phyloP scores from a whole-genome alignment of 495 filamentous ascomycete genomes.

The Lentithecium fluviatile region DNA sequence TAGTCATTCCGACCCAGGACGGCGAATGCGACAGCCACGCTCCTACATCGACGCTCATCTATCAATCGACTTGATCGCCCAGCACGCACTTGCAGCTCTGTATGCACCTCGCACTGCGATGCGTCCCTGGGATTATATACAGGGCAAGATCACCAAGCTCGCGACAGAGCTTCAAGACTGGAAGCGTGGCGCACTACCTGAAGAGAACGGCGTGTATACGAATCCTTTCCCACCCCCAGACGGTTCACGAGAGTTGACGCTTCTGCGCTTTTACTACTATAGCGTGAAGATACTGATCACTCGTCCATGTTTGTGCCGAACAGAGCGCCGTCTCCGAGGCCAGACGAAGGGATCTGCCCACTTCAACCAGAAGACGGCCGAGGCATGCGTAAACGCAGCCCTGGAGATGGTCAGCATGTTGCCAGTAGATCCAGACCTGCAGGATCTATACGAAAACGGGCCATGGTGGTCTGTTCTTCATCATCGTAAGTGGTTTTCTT shows the following conservation, averaged over 20 bases:
- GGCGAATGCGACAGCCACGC: too few species aligned
- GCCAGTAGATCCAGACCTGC: conserved; percentile 5
- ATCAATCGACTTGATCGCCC: neutral
- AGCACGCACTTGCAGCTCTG: conserved; percentile 5
- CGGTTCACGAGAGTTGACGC: too few species aligned
- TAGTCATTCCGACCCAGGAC: too few species aligned
- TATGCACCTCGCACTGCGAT: conserved; percentile 8
- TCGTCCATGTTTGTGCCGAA: conserved; percentile 12
- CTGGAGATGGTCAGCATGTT: neutral
- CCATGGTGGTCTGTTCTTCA: conserved; percentile 30
- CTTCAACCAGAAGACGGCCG: conserved; percentile 10
- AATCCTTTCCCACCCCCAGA: too few species aligned
- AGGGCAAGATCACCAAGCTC: neutral
- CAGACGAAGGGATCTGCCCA: neutral
- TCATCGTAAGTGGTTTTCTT: conserved; percentile 11
- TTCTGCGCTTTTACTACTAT: conserved; percentile 19
- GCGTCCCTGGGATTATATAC: conserved; percentile 3
- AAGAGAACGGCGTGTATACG: too few species aligned
- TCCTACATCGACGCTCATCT: conserved; percentile 3
- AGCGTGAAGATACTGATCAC: conserved; percentile 10
- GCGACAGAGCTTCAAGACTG: conserved; percentile 10
- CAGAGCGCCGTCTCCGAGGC: conserved; percentile 1
- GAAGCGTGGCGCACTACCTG: too few species aligned
- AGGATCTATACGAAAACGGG: conserved; percentile 6
- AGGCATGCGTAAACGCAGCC: conserved; percentile 15